Conservation (phyloP, 192 early-diverging fungal genomes). For the Gamsiella multidivaricata region DNA sequence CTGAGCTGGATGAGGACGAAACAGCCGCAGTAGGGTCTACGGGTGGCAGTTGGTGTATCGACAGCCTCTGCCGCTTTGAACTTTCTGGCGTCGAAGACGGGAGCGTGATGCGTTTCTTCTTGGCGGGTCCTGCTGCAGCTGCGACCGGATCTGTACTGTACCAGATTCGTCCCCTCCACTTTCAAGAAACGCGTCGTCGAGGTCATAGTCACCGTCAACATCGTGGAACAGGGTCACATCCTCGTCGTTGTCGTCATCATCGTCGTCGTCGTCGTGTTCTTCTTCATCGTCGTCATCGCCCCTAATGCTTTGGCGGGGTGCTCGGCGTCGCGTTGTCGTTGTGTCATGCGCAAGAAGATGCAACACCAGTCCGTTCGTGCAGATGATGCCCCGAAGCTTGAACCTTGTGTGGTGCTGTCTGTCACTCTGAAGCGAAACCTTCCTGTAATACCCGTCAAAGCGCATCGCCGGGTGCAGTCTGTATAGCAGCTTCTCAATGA, state of each 20-base stretch:
- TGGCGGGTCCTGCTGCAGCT: too few species aligned
- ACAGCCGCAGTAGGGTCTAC: not conserved
- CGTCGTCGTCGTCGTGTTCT: not conserved
- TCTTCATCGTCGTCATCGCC: constrained; percentile 2
- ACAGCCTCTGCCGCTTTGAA: too few species aligned
- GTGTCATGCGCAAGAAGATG: not conserved
- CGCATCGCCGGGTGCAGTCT: not conserved
- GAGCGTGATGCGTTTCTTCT: too few species aligned
- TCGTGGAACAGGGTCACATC: too few species aligned
- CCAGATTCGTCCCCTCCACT: too few species aligned
- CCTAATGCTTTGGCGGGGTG: not conserved
- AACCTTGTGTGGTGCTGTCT: not conserved
- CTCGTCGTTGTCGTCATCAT: too few species aligned
- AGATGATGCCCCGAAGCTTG: constrained; percentile 2
- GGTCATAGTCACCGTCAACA: too few species aligned
- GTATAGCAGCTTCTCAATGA: not conserved
- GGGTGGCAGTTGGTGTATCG: too few species aligned
- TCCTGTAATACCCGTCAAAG: not conserved
- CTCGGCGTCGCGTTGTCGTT: not conserved
- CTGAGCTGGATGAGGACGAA: not conserved
- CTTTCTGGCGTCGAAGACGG: too few species aligned
- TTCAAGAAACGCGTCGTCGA: too few species aligned
- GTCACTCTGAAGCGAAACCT: not conserved
- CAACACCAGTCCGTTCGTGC: not conserved
- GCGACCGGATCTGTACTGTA: too few species aligned